Base-by-base conservation (phyloP, 371 early-diverging fungal genomes). In the Rhizopus microsporus region DNA sequence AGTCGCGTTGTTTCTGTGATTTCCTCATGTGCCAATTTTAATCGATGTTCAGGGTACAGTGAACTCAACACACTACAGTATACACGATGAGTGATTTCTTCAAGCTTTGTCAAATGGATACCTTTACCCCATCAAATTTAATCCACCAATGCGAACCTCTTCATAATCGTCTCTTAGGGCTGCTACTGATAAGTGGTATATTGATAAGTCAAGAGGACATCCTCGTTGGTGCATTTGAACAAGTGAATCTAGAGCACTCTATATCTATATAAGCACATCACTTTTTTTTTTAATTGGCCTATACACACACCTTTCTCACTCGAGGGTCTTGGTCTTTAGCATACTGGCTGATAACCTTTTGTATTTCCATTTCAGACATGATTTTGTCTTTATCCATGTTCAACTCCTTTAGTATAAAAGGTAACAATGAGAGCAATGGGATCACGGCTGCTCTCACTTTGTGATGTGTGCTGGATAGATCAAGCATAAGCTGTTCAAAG, bases 121-220 rank as follows among this genome's bases (percentile, higher is more conserved):
- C n/a, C 2, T 64, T 69, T 81, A 81, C 88, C 85, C 83, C 59
- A 89, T 76, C 9, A 88, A 63, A 60, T 86, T 82, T 4, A 87
- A 69, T 1, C 87, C 88, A 0, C 75, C 79, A 69, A 88, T 64
- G 43, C 89, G 84, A 7, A 89, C 88, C 57, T 88, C 84, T 63
- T 88, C 87, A 56, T 78, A 80, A 49, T 88, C 89, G 56, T 89
- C 90, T 8, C 77, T 67, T 23, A 88, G 66, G 0, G 85, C 79
- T 5, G 70, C 65, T 10, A 86, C 87, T 3, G 81, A 84, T 0
- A 85, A 73, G 39, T 76, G 73, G 60, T 88, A 89, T 55, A 86
- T 69, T 0, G 72, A 55, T 7, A 75, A 55, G 38, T 76, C 81
- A 4, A 85, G 56, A 6, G 77, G 72, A 51, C 73, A 79, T 4